Evolutionary conservation across 441 rosid species (phyloP).

Genomic region (Erodium moschatum): DNA sequence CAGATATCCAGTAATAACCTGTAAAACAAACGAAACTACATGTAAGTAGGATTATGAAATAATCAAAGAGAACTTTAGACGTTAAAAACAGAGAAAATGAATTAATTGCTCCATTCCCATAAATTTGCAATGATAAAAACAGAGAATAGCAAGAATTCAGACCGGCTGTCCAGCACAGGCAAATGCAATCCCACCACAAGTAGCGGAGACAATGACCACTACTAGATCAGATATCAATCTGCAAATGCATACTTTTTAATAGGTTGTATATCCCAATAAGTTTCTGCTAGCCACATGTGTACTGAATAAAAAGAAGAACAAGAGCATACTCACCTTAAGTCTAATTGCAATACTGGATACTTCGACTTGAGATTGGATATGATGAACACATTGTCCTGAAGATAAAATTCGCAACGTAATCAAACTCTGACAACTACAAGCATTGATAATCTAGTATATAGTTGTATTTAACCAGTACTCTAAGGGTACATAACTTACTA

Average conservation of each 20-base stretch:
- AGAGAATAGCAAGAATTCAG: slow-evolving; percentile 22
- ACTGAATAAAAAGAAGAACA: slow-evolving; percentile 1
- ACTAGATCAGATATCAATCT: slow-evolving; percentile 30
- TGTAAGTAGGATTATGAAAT: slow-evolving; percentile 16
- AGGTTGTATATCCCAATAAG: slow-evolving; percentile 19
- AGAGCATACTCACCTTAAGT: slow-evolving; percentile 21
- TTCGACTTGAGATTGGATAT: slow-evolving; percentile 28
- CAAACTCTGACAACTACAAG: neutral
- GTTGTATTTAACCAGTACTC: neutral
- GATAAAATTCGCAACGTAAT: neutral
- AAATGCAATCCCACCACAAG: slow-evolving; percentile 98
- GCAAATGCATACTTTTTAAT: neutral
- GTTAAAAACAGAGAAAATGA: neutral
- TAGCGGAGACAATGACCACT: slow-evolving; percentile 61
- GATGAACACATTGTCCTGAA: slow-evolving; percentile 29
- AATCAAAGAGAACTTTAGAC: neutral
- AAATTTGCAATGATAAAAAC: slow-evolving; percentile 7
- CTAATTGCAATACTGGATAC: slow-evolving; percentile 27
- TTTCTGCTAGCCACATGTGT: neutral
- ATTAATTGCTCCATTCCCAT: neutral
- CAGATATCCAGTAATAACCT: slow-evolving; percentile 93
- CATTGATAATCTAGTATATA: neutral
- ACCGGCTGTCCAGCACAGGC: slow-evolving; percentile 99
- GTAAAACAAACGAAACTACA: slow-evolving; percentile 22
- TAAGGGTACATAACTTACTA: neutral